Evolutionary conservation across 345 rosid genomes (phyloP), one percentile per base, ranked within the genome.

Genomic region (Rhizophora mangle): DNA sequence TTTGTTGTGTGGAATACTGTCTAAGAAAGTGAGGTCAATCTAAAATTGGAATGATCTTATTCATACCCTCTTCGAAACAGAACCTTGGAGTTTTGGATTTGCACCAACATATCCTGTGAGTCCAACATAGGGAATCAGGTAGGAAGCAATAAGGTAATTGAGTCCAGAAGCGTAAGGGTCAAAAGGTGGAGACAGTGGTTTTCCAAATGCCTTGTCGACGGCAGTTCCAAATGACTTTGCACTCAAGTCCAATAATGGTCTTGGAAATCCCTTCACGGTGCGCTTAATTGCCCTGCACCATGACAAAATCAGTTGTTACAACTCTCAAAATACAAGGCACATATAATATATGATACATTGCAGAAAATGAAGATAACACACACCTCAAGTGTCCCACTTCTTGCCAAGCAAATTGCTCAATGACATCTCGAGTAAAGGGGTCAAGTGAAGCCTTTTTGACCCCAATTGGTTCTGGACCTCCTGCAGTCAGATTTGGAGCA

Each of bases 301-400:
- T 54, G 24, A n/a, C 8, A 22, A 68, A 30, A 5, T 2, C 30
- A 49, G 16, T 36, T 26, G 43, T 5, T 31, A 60, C 9, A 18
- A 43, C 49, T 43, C 49, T 43, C 49, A 13, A 43, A 3, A 43
- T 43, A 13, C 49, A 11, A 43, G 49, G 49, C 49, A 13, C 3
- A 43, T 13, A 43, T 43, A 19, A n/a, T 57, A 58, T 21, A 46
- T 4, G 37, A 26, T 21, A 37, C 29, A 15, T 8, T 43, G 49
- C 18, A 26, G 11, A 22, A 16, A 60, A 22, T 34, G 27, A 30
- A 19, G 62, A 53, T 27, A 0, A 39, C 1, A 27, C 7, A 22
- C 31, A 88, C 96, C 89, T 88, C 79, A 92, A 64, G 75, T 95
- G 97, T 22, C 96, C 99, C 52, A 95, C 89, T 82, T 95, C 96